A percentile compares a stretch with the other conserved stretches of the same genome.
Conservation (phyloP, 345 rosid species). For the Gossypium mustelinum region DNA sequence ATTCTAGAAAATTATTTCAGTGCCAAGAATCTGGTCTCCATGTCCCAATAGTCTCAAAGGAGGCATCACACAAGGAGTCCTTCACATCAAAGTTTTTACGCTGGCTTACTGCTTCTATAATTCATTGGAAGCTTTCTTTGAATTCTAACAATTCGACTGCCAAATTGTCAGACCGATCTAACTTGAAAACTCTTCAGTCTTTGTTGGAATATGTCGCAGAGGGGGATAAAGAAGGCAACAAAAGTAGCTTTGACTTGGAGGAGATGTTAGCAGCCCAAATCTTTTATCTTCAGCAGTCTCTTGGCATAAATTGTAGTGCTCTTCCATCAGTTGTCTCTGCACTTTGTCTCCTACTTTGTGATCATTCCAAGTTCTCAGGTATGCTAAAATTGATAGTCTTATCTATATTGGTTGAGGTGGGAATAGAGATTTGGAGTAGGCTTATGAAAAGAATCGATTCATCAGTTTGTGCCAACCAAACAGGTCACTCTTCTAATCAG, state of each 20-base stretch:
- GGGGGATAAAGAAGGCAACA: conserved; percentile 24
- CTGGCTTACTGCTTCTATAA: conserved; percentile 78
- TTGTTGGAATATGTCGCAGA: conserved; percentile 39
- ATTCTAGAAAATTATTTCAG: conserved; percentile 26
- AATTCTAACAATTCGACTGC: conserved; percentile 24
- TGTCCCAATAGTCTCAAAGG: conserved; percentile 25
- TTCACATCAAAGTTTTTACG: conserved; percentile 65
- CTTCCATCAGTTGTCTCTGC: conserved; percentile 67
- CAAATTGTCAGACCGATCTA: conserved; percentile 26
- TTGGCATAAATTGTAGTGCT: conserved; percentile 35
- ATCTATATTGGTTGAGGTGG: background rate
- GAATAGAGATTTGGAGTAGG: background rate
- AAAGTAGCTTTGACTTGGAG: conserved; percentile 24
- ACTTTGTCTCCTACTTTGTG: conserved; percentile 47
- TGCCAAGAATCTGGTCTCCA: conserved; percentile 22
- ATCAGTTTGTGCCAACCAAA: background rate
- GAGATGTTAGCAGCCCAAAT: conserved; percentile 48
- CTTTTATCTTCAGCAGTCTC: conserved; percentile 57
- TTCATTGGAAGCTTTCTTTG: conserved; percentile 53
- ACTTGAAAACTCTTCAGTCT: conserved; percentile 35
- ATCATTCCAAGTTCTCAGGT: conserved; percentile 41
- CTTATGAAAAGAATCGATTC: background rate
- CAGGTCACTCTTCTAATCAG: background rate
- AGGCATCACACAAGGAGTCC: conserved; percentile 45
- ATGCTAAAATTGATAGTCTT: conserved; percentile 19